Conservation (phyloP, 2,329 filamentous ascomycete genomes). For the Biscogniauxia marginata region DNA sequence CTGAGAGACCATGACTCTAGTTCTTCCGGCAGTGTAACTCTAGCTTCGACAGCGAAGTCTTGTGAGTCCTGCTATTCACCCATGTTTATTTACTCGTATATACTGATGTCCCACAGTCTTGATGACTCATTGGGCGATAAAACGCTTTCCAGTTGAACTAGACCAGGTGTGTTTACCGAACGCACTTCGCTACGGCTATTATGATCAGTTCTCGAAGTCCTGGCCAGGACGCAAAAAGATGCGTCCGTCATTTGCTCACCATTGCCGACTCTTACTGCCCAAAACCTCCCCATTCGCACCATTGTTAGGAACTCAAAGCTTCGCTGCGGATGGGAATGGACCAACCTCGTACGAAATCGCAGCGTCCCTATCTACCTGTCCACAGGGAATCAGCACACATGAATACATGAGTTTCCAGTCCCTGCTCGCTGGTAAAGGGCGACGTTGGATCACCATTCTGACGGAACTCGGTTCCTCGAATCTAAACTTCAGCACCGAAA, state of each 20-base stretch:
- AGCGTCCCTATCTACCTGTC: slow-evolving; percentile 48
- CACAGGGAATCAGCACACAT: slow-evolving; percentile 43
- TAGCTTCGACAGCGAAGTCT: slow-evolving; percentile 16
- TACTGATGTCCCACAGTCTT: slow-evolving; percentile 24
- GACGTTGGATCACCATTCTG: slow-evolving; percentile 50
- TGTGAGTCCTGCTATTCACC: slow-evolving; percentile 15
- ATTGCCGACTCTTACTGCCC: slow-evolving; percentile 40
- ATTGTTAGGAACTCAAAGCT: slow-evolving; percentile 25
- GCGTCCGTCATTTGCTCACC: slow-evolving; percentile 43
- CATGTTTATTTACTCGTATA: slow-evolving; percentile 2
- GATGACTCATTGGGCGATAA: slow-evolving; percentile 46
- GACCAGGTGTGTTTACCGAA: slow-evolving; percentile 45
- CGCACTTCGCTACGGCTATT: slow-evolving; percentile 47
- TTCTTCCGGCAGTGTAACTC: slow-evolving; percentile 11
- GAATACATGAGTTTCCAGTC: slow-evolving; percentile 54
- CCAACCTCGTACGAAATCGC: slow-evolving; percentile 55
- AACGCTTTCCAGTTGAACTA: slow-evolving; percentile 40
- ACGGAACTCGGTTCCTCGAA: slow-evolving; percentile 51
- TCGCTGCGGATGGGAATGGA: slow-evolving; percentile 31
- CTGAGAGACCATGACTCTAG: slow-evolving; percentile 5
- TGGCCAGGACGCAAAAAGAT: slow-evolving; percentile 38
- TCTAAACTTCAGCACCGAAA: slow-evolving; percentile 59
- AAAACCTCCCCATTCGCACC: slow-evolving; percentile 35
- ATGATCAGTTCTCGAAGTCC: slow-evolving; percentile 36
- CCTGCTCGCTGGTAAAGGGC: slow-evolving; percentile 43